Evolutionary conservation across 306 rosid genomes (phyloP).

Genomic region (Vigna trinervia): DNA sequence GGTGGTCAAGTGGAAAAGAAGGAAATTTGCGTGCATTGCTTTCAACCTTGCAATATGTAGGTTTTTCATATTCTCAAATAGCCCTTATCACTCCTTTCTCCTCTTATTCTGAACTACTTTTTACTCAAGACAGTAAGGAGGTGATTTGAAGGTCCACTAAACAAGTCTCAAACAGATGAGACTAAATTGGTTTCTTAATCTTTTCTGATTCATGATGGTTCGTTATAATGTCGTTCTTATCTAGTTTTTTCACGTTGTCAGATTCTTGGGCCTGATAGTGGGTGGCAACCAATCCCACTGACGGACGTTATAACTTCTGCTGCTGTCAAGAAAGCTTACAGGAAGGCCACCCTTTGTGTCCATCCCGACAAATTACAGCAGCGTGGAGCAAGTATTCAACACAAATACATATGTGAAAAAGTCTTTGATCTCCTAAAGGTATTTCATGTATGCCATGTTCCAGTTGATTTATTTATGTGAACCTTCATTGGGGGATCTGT

Average conservation of each 20-base stretch:
- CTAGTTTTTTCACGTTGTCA: constrained; percentile 47
- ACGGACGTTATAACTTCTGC: constrained; percentile 93
- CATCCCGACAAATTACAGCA: constrained; percentile 98
- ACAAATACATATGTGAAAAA: constrained; percentile 90
- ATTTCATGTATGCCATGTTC: constrained; percentile 39
- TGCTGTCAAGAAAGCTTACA: constrained; percentile 92
- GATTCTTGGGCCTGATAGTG: constrained; percentile 91
- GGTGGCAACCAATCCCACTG: constrained; percentile 93
- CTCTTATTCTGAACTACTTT: constrained; percentile 34
- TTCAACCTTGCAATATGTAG: constrained; percentile 97
- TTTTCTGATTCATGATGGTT: constrained; percentile 10
- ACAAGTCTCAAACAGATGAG: constrained; percentile 23
- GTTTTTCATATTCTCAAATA: constrained; percentile 50
- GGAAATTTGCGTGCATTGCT: constrained; percentile 98
- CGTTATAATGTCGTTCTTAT: not conserved
- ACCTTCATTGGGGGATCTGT: constrained; percentile 20
- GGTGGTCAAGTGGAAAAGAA: constrained; percentile 99
- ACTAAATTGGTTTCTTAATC: constrained; percentile 28
- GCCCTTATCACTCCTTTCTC: constrained; percentile 3
- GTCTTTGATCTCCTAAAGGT: constrained; percentile 98
- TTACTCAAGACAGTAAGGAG: constrained; percentile 5
- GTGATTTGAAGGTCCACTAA: constrained; percentile 16
- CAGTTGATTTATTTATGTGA: constrained; percentile 32
- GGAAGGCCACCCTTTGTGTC: constrained; percentile 95
- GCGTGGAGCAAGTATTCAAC: constrained; percentile 88